Evolutionary conservation across 1,284 basidiomycete species (phyloP).

Genomic region (Blastosporella zonata): DNA sequence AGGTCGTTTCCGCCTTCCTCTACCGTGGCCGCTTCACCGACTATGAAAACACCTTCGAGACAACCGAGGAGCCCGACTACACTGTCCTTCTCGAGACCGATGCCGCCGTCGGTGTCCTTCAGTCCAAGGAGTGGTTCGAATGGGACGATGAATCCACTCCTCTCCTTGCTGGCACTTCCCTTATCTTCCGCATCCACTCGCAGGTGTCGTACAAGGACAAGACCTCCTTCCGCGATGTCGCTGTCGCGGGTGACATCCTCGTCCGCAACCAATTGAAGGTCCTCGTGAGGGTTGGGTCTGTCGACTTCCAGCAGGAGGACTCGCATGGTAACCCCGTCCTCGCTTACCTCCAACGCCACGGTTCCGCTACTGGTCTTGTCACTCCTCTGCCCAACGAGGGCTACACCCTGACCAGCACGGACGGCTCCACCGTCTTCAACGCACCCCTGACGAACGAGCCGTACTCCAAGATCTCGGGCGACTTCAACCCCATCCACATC

Average conservation of each 20-base stretch:
- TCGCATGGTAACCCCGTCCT: slow-evolving; percentile 92
- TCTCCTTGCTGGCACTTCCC: slow-evolving; percentile 75
- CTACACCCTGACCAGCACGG: slow-evolving; percentile 71
- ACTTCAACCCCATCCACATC: slow-evolving; percentile 97
- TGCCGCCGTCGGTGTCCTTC: slow-evolving; percentile 85
- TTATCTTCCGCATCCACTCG: slow-evolving; percentile 88
- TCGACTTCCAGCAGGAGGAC: slow-evolving; percentile 86
- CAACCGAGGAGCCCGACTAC: slow-evolving; percentile 86
- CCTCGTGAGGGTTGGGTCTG: slow-evolving; percentile 83
- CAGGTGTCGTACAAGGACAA: slow-evolving; percentile 92
- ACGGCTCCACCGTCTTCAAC: slow-evolving; percentile 60
- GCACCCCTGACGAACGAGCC: slow-evolving; percentile 90
- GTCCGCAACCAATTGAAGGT: slow-evolving; percentile 84
- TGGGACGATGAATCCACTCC: slow-evolving; percentile 87
- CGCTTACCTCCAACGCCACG: slow-evolving; percentile 91
- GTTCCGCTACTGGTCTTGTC: slow-evolving; percentile 72
- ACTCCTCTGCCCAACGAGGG: slow-evolving; percentile 83
- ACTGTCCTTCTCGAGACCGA: slow-evolving; percentile 74
- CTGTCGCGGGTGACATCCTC: slow-evolving; percentile 84
- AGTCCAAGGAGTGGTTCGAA: slow-evolving; percentile 97
- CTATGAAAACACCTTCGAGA: slow-evolving; percentile 95
- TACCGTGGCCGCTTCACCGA: slow-evolving; percentile 95
- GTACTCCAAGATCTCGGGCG: slow-evolving; percentile 94
- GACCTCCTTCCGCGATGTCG: slow-evolving; percentile 78
- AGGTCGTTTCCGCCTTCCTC: slow-evolving; percentile 94